These are phyloP conservation scores for Misopates orontium DNA, from an alignment of 257 asterid genomes.

Conservation along the genomic window DNA sequence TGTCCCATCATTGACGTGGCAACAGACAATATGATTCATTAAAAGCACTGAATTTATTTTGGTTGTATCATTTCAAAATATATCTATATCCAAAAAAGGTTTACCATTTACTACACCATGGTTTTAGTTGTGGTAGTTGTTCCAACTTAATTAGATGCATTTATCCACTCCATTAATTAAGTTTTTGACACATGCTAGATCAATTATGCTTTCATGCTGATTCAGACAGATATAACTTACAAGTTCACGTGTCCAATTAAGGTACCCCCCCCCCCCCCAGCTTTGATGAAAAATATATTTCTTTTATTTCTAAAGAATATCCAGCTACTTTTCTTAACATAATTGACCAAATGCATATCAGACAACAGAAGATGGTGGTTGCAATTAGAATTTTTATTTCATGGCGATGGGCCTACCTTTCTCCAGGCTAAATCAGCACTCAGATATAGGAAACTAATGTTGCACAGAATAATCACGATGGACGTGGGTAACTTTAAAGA, in stretches of 20 bases:
- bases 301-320: neutral
- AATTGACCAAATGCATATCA: neutral
- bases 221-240: neutral
- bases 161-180: neutral
- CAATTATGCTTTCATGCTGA: neutral
- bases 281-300: constrained; percentile 1
- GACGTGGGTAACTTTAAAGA: neutral
- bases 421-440: neutral
- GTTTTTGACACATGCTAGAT: neutral
- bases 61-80: neutral
- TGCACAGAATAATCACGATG: neutral
- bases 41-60: neutral
- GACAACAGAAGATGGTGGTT: neutral
- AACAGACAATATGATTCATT: neutral
- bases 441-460: neutral
- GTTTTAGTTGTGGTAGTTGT: no score
- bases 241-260: constrained; percentile 1
- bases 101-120: neutral
- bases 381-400: no score
- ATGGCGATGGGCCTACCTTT: neutral
- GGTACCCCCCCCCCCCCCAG: neutral
- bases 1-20: constrained; percentile 10
- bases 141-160: no score
- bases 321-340: neutral
- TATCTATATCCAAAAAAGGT: neutral